These are phyloP conservation scores for Carex arenaria DNA, from an alignment of 202 grass and related monocot genomes.

Conservation along the genomic window DNA sequence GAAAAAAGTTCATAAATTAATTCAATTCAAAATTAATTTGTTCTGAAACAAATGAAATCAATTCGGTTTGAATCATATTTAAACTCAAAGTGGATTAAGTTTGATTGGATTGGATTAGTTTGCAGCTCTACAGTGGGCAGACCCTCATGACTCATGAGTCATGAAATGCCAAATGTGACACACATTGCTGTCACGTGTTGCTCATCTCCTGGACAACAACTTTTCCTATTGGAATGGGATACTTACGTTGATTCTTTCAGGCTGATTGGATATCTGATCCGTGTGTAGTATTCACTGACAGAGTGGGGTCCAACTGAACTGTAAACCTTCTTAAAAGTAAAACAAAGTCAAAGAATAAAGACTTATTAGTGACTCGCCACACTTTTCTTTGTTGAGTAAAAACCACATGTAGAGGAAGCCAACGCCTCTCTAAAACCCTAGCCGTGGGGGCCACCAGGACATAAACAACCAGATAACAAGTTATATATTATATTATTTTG, in stretches of 20 bases:
- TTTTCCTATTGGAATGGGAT: neutral
- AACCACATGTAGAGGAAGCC: neutral
- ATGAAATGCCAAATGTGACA: constrained; percentile 13
- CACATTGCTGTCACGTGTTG: constrained; percentile 2
- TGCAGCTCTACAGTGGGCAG: no score
- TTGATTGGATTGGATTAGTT: no score
- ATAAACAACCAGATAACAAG: neutral
- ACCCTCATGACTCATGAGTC: neutral
- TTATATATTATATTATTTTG: neutral
- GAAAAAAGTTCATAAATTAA: no score
- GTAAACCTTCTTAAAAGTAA: neutral
- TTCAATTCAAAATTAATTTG: no score
- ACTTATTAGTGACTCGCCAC: neutral
- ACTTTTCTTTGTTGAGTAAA: neutral
- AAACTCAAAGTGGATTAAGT: no score
- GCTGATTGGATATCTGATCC: neutral
- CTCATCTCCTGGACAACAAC: neutral
- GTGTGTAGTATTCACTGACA: neutral
- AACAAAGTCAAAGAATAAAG: neutral
- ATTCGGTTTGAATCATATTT: no score
- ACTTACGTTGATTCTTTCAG: neutral
- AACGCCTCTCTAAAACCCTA: neutral
- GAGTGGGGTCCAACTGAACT: neutral
- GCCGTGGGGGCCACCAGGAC: neutral
- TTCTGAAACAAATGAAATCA: no score